Percentiles rank a stretch among this genome's conserved stretches.
Conservation (phyloP, 768 basidiomycete genomes). For the Auriscalpium vulgare region DNA sequence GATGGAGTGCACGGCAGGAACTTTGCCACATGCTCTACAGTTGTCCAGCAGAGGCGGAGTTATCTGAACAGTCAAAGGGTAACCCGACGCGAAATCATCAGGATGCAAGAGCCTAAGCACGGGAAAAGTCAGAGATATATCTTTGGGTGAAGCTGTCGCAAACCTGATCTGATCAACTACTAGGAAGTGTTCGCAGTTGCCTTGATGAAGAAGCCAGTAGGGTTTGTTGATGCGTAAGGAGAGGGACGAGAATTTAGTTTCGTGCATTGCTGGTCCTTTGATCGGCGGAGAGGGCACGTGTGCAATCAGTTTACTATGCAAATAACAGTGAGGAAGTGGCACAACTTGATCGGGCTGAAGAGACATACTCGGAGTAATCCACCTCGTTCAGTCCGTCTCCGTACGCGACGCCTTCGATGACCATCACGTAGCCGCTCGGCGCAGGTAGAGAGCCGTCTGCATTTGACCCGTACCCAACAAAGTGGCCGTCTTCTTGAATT, state of each 20-base stretch:
- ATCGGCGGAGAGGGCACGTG: constrained; percentile 28
- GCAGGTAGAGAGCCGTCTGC: constrained; percentile 7
- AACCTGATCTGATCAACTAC: constrained; percentile 70
- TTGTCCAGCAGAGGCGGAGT: constrained; percentile 52
- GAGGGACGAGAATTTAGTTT: constrained; percentile 46
- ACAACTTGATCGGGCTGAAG: not conserved
- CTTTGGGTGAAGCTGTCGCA: constrained; percentile 2
- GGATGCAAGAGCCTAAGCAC: constrained; percentile 46
- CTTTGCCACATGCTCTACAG: constrained; percentile 63
- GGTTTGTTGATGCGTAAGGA: constrained; percentile 61
- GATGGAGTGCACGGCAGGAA: constrained; percentile 62
- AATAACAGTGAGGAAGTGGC: constrained; percentile 2
- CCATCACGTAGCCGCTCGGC: constrained; percentile 40
- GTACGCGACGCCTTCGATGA: constrained; percentile 53
- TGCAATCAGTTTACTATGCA: constrained; percentile 38
- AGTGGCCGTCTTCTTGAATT: constrained; percentile 22
- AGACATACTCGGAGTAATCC: constrained; percentile 56
- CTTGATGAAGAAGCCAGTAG: constrained; percentile 76
- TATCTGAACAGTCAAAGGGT: constrained; percentile 61
- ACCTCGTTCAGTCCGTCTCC: constrained; percentile 38
- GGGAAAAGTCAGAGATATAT: not conserved
- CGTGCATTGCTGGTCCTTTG: constrained; percentile 31
- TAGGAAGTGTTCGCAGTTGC: constrained; percentile 77
- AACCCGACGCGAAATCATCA: constrained; percentile 48
- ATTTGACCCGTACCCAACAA: constrained; percentile 26